Evolutionary conservation across 2,329 filamentous ascomycete genomes (phyloP).

Genomic region (Colletotrichum truncatum): DNA sequence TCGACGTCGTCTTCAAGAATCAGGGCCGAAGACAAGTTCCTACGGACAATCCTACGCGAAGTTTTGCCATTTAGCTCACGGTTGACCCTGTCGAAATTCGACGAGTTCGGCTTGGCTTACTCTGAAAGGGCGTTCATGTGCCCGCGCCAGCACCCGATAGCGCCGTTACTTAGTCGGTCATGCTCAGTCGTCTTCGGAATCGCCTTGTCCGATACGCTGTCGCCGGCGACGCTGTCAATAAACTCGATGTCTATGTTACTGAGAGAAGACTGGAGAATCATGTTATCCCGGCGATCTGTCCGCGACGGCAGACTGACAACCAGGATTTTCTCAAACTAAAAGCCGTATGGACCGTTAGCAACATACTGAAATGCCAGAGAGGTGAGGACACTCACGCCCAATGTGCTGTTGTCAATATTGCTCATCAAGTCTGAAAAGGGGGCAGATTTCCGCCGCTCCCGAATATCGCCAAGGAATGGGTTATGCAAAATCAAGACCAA

Average conservation of each 20-base stretch:
- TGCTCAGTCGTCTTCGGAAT: slow-evolving; percentile 44
- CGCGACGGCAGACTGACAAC: slow-evolving; percentile 60
- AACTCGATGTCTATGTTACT: slow-evolving; percentile 55
- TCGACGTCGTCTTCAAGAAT: slow-evolving; percentile 67
- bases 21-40: slow-evolving; percentile 55
- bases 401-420: slow-evolving; percentile 14
- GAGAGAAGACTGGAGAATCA: slow-evolving; percentile 56
- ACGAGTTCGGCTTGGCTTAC: slow-evolving; percentile 33
- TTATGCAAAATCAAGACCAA: neutral
- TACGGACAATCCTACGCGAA: slow-evolving; percentile 49
- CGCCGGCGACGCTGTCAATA: slow-evolving; percentile 53
- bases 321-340: slow-evolving; percentile 61
- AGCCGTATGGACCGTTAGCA: neutral
- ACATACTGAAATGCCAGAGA: rapidly evolving
- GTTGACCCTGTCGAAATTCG: rapidly evolving
- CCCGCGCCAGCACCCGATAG: slow-evolving; percentile 47
- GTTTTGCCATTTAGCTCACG: neutral
- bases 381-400: slow-evolving; percentile 8
- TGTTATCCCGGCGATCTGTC: slow-evolving; percentile 60
- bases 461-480: slow-evolving; percentile 9
- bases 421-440: neutral
- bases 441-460: neutral
- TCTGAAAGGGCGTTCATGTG: slow-evolving; percentile 49
- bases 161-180: slow-evolving; percentile 37
- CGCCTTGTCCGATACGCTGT: slow-evolving; percentile 46